A percentile compares a stretch with the other conserved stretches of the same genome.
Conservation (phyloP, 1,139 yeast genomes). For the Spathaspora sp. region DNA sequence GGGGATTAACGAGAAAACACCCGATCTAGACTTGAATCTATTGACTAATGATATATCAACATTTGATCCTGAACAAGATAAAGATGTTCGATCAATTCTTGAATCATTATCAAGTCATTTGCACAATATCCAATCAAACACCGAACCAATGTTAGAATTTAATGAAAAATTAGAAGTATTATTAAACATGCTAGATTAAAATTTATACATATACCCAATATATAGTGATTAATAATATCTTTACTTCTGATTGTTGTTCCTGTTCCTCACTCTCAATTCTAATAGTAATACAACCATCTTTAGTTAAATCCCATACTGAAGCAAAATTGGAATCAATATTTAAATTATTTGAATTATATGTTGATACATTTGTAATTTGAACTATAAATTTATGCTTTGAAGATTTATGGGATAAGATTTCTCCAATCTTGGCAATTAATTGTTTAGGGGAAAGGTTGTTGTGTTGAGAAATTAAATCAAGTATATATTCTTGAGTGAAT, state of each 20-base stretch:
- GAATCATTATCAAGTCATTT: slow-evolving; percentile 20
- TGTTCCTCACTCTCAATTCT: slow-evolving; percentile 11
- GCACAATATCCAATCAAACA: slow-evolving; percentile 17
- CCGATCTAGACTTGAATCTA: slow-evolving; percentile 9
- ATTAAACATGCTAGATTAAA: slow-evolving; percentile 22
- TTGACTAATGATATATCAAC: not conserved
- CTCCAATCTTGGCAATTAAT: slow-evolving; percentile 14
- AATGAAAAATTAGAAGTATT: slow-evolving; percentile 29
- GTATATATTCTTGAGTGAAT: slow-evolving; percentile 12
- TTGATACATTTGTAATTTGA: slow-evolving; percentile 24
- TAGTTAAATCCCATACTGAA: slow-evolving; percentile 40
- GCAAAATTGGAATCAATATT: slow-evolving; percentile 28
- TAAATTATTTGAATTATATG: slow-evolving; percentile 17
- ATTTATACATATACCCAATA: slow-evolving; percentile 29
- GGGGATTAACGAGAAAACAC: slow-evolving; percentile 6
- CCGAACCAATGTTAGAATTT: slow-evolving; percentile 20
- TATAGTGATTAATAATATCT: slow-evolving; percentile 23
- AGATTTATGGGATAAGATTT: slow-evolving; percentile 26
- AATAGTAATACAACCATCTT: slow-evolving; percentile 36
- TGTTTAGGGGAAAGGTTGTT: slow-evolving; percentile 4
- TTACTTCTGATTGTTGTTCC: slow-evolving; percentile 4
- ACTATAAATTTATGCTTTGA: slow-evolving; percentile 39
- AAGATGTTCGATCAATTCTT: slow-evolving; percentile 23
- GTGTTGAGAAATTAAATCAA: slow-evolving; percentile 10
- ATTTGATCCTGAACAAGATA: slow-evolving; percentile 24